Conservation (phyloP, 208 protist species). For the Polymyxa betae region DNA sequence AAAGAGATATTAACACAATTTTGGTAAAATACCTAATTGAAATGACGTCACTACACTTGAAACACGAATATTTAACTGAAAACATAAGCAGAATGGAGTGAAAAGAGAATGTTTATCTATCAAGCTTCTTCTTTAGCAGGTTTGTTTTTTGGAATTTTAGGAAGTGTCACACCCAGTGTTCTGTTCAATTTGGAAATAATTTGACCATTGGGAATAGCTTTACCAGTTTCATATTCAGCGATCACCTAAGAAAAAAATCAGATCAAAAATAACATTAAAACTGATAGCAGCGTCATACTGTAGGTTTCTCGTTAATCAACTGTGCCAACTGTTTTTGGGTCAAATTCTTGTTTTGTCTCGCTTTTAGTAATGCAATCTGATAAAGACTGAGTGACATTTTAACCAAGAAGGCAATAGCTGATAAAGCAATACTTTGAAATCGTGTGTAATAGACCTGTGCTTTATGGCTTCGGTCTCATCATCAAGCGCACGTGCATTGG, state of each 20-base stretch:
- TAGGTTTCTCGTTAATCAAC: slow-evolving; percentile 52
- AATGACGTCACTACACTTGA: too few relatives aligned
- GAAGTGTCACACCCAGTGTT: slow-evolving; percentile 25
- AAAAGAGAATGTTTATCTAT: too few relatives aligned
- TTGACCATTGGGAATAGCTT: slow-evolving; percentile 53
- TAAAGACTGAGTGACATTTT: neutral
- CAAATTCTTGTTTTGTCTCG: slow-evolving; percentile 44
- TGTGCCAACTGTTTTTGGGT: slow-evolving; percentile 56
- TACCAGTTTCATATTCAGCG: slow-evolving; percentile 47
- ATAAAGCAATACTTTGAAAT: slow-evolving; percentile 2
- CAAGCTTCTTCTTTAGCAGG: slow-evolving; percentile 35
- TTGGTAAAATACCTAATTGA: too few relatives aligned
- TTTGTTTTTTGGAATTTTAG: slow-evolving; percentile 60
- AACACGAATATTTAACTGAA: too few relatives aligned
- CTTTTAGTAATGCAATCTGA: slow-evolving; percentile 56
- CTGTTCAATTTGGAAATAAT: slow-evolving; percentile 55
- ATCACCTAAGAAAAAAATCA: slow-evolving; percentile 24
- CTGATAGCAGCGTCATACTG: neutral
- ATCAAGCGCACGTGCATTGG: slow-evolving; percentile 6
- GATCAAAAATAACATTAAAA: neutral
- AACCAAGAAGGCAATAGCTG: neutral
- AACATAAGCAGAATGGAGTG: too few relatives aligned
- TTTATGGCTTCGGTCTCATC: neutral
- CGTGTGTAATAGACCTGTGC: neutral
- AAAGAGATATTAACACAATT: too few relatives aligned